Evolutionary conservation across 2,329 filamentous ascomycete genomes (phyloP).

Genomic region (Aspergillus jensenii): DNA sequence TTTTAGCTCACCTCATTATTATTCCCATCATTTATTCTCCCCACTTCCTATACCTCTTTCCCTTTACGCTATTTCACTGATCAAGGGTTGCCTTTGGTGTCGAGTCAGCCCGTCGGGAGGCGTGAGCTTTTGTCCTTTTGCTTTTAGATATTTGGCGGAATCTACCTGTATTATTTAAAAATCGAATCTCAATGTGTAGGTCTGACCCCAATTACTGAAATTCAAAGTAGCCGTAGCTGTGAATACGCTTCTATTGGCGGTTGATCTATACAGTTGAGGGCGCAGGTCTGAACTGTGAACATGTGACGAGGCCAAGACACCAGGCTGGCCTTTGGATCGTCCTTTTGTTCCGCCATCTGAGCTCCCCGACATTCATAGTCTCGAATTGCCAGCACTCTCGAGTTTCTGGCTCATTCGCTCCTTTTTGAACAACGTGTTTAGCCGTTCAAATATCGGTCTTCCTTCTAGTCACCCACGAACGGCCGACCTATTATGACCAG

Average conservation of each 20-base stretch:
- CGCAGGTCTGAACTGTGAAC: slow-evolving; percentile 8
- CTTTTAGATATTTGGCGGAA: background rate
- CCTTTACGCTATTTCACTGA: slow-evolving; percentile 1
- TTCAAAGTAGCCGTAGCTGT: background rate
- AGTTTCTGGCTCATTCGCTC: background rate
- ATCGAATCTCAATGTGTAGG: background rate
- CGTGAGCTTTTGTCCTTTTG: background rate
- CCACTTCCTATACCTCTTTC: slow-evolving; percentile 7
- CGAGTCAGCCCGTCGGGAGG: background rate
- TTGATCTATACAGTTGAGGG: background rate
- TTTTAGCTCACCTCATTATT: slow-evolving; percentile 1
- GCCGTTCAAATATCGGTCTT: background rate
- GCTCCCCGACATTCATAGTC: background rate
- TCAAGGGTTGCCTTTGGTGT: slow-evolving; percentile 7
- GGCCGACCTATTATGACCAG: slow-evolving; percentile 10
- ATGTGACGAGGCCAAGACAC: slow-evolving; percentile 27
- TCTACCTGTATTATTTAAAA: slow-evolving; percentile 6
- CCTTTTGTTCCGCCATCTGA: background rate
- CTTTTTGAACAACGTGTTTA: background rate
- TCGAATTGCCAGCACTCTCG: background rate
- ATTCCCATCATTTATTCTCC: background rate
- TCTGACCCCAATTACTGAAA: background rate
- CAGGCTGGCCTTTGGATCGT: slow-evolving; percentile 28
- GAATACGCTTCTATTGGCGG: background rate
- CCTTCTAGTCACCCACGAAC: background rate